phyloP scores from a whole-genome alignment of 768 basidiomycete species.

The Pilatotrama ljubarskyi region DNA sequence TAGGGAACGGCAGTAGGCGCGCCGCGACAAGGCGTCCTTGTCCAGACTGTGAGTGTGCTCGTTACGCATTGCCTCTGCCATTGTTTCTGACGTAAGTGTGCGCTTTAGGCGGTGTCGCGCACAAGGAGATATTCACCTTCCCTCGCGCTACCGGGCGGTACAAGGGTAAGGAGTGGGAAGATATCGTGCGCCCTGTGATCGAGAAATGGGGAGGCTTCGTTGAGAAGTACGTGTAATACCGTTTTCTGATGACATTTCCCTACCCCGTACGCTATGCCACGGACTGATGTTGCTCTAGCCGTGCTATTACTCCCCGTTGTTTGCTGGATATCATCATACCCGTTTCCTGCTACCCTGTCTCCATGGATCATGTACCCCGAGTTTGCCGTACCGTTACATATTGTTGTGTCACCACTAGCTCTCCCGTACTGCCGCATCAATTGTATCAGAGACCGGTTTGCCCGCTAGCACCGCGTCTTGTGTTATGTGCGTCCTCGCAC shows the following conservation, averaged over 20 bases:
- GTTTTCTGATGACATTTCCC: not conserved
- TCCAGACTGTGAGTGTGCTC: constrained; percentile 42
- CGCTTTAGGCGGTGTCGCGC: constrained; percentile 51
- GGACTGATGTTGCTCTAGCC: not conserved
- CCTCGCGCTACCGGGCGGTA: constrained; percentile 53
- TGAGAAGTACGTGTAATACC: constrained; percentile 27
- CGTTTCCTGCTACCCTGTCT: not conserved
- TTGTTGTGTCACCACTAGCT: not conserved
- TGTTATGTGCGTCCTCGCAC: too few species aligned
- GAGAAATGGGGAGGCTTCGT: constrained; percentile 76
- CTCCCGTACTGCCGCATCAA: too few species aligned
- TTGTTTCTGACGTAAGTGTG: constrained; percentile 5
- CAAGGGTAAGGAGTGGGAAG: constrained; percentile 72
- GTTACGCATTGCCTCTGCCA: constrained; percentile 10
- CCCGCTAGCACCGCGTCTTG: not conserved
- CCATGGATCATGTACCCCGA: not conserved
- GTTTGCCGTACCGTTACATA: not conserved
- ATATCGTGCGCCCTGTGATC: constrained; percentile 71
- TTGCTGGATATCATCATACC: not conserved
- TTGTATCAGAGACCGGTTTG: too few species aligned
- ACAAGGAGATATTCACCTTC: constrained; percentile 83
- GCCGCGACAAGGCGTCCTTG: constrained; percentile 34
- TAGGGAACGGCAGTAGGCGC: constrained; percentile 21
- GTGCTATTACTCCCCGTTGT: not conserved
- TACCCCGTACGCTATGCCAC: constrained; percentile 1